Evolutionary conservation across 1,284 basidiomycete genomes (phyloP), one percentile per base, ranked within the genome.

Genomic region (Retiboletus fuscus): DNA sequence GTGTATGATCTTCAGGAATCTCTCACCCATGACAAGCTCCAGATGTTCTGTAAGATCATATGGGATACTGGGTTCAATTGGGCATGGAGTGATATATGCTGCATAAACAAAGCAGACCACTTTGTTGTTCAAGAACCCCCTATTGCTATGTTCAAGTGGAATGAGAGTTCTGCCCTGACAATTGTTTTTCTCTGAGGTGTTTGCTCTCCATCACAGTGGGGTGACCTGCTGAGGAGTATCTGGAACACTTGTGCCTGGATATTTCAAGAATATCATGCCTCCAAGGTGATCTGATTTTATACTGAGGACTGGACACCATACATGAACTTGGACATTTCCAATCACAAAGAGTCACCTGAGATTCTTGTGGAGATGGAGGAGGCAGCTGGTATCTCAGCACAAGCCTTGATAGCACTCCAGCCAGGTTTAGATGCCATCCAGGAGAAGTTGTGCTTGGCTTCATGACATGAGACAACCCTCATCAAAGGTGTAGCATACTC

Each of bases 231-330:
- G 30, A 26, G 15, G 24, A 70, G 70, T 6, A 18, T 68, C 16
- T 70, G 69, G 69, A 70, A 70, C 10, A 60, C 70, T 26, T 55
- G 69, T 1, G 69, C 39, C 39, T 39, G 39, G 39, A 39, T 12
- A 39, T 39, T 39, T 12, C 39, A 39, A 12, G 39, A 39, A 39
- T 39, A 39, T 39, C 39, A 39, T 12, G 39, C 39, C 7, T 39
- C 39, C 5, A 39, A 39, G 39, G 39, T 39, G 39, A 12, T 39
- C 39, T 12, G 39, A n/a, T n/a, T n/a, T n/a, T n/a, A n/a, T n/a
- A n/a, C n/a, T n/a, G n/a, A n/a, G n/a, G n/a, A n/a, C n/a, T 72
- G 70, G 70, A 30, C 15, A 3, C 71, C 13, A 3, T 72, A 72
- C 44, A 16, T 70, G 41, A 15, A 63, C 16, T 41, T 70, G 1